Percentiles rank a stretch among this genome's conserved stretches.
Conservation (phyloP, 2,329 filamentous ascomycete species). For the Pseudogymnoascus sp. region DNA sequence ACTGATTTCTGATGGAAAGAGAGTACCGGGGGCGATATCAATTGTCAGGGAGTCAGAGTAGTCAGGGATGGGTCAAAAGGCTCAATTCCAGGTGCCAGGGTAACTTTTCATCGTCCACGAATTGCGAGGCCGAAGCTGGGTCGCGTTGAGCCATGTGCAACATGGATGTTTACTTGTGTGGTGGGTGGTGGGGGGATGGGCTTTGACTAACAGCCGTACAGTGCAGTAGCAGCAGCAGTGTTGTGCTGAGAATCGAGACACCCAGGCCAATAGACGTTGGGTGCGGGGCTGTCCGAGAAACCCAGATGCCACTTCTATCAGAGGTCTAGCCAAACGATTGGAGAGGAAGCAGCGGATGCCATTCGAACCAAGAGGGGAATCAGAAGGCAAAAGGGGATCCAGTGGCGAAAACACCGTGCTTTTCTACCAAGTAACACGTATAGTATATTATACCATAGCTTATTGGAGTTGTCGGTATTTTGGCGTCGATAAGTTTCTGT, state of each 20-base stretch:
- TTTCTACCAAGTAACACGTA: neutral
- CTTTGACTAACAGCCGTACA: conserved; percentile 4
- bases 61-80: conserved; percentile 1
- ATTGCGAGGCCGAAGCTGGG: conserved; percentile 8
- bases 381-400: neutral
- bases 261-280: neutral
- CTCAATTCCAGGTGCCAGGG: neutral
- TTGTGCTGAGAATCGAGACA: neutral
- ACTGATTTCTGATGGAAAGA: conserved; percentile 1
- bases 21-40: neutral
- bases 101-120: neutral
- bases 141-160: conserved; percentile 7
- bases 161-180: conserved; percentile 7
- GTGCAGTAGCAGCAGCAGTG: neutral
- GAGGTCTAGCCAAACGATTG: conserved; percentile 4
- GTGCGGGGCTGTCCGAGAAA: conserved; percentile 3
- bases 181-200: neutral
- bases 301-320: conserved; percentile 1
- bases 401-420: neutral
- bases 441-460: neutral
- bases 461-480: neutral
- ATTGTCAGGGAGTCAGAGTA: neutral
- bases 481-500: neutral
- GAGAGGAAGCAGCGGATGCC: neutral
- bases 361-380: neutral